These are phyloP conservation scores for Gypsophila paniculata DNA, from an alignment of 179 eudicot genomes.

Conservation along the genomic window DNA sequence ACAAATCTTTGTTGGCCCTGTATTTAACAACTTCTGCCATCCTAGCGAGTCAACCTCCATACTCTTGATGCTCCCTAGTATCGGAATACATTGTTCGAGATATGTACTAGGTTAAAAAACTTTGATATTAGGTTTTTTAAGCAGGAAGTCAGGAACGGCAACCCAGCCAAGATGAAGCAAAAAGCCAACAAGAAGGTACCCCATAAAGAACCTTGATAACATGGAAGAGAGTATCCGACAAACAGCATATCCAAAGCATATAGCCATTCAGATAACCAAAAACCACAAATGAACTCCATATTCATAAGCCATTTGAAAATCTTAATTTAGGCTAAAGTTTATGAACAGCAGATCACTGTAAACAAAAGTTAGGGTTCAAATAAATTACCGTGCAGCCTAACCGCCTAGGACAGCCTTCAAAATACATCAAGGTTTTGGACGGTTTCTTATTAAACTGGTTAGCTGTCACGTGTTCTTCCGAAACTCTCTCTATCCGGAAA, in stretches of 20 bases:
- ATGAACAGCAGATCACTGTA: not conserved
- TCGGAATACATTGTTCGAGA: not conserved
- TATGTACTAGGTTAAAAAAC: not conserved
- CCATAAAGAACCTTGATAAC: not conserved
- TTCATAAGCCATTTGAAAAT: not conserved
- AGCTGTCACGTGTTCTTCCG: slow-evolving; percentile 58
- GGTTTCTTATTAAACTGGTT: slow-evolving; percentile 58
- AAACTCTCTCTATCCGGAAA: slow-evolving; percentile 71
- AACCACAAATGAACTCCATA: not conserved
- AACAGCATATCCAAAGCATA: slow-evolving; percentile 8
- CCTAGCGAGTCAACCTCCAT: not conserved
- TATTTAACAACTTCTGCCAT: not conserved
- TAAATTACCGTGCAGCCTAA: slow-evolving; percentile 94
- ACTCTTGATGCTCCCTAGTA: not conserved
- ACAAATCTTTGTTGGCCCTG: not conserved
- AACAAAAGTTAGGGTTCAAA: not conserved
- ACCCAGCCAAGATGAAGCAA: slow-evolving; percentile 7
- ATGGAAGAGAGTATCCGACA: not conserved
- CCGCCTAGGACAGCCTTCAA: slow-evolving; percentile 98
- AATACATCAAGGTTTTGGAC: slow-evolving; percentile 86
- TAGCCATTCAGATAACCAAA: too few relatives aligned
- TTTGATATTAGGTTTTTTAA: slow-evolving; percentile 3
- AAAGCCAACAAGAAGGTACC: not conserved
- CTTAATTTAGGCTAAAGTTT: not conserved
- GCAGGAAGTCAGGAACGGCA: not conserved